phyloP scores from a whole-genome alignment of 129 eudicot species.

The Escallonia rubra region DNA sequence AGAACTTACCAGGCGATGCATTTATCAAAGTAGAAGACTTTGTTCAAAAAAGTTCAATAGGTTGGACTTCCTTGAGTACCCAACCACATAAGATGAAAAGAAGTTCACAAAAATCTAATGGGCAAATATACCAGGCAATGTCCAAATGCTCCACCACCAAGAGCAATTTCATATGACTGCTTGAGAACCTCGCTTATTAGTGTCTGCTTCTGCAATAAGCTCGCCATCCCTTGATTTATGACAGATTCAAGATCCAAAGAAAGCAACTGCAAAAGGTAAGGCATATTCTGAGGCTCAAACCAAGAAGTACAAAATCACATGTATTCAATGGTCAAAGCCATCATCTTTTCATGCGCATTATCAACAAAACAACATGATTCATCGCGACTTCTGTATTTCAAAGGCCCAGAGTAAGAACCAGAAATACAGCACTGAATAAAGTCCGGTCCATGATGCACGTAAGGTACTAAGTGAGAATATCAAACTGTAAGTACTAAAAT shows the following conservation, averaged over 20 bases:
- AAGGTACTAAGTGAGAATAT: too few relatives aligned
- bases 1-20: background rate
- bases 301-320: background rate
- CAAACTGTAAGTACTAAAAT: too few relatives aligned
- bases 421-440: too few relatives aligned
- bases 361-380: background rate
- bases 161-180: slow-evolving; percentile 67
- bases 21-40: background rate
- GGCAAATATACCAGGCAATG: slow-evolving; percentile 55
- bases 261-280: slow-evolving; percentile 47
- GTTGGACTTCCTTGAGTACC: background rate
- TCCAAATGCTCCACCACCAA: slow-evolving; percentile 70
- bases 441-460: too few relatives aligned
- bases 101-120: background rate
- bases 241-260: slow-evolving; percentile 60
- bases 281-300: background rate
- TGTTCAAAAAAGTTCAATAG: background rate
- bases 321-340: background rate
- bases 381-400: background rate
- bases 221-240: slow-evolving; percentile 49
- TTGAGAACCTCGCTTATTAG: slow-evolving; percentile 56
- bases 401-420: too few relatives aligned
- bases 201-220: slow-evolving; percentile 65
- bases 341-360: background rate
- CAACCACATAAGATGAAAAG: background rate